Percentiles rank a stretch among this genome's conserved stretches.
Conservation (phyloP, 768 basidiomycete genomes). For the Hypholoma fasciculare region DNA sequence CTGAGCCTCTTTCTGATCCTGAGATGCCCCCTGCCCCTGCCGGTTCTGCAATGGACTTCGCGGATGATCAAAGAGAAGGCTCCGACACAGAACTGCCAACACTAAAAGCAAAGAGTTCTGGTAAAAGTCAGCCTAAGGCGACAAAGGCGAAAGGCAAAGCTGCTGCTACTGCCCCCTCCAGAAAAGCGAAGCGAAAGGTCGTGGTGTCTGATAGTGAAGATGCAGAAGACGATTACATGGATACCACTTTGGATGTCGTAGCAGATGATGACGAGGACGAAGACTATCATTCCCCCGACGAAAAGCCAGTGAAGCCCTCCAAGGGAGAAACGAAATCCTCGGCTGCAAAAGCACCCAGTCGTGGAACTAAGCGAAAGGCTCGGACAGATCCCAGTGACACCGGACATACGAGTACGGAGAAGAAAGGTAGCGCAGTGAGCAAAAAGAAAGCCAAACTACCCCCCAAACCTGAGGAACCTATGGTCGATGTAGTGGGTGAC, state of each 20-base stretch:
- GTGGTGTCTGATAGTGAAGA: conserved; percentile 20
- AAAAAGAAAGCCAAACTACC: conserved; percentile 27
- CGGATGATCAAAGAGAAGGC: conserved; percentile 28
- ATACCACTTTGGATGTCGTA: conserved; percentile 16
- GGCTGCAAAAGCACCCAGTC: conserved; percentile 8
- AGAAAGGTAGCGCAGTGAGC: conserved; percentile 13
- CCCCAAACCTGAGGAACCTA: conserved; percentile 30
- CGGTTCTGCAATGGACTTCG: conserved; percentile 17
- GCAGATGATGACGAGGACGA: conserved; percentile 24
- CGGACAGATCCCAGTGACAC: conserved; percentile 18
- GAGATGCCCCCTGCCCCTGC: not conserved
- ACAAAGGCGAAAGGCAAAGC: conserved; percentile 11
- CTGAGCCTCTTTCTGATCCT: not conserved
- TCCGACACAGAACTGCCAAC: conserved; percentile 15
- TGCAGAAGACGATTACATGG: conserved; percentile 20
- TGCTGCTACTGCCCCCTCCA: conserved; percentile 13
- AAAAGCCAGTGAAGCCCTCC: conserved; percentile 23
- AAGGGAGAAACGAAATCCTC: conserved; percentile 8
- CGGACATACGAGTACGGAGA: conserved; percentile 1
- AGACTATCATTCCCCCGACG: conserved; percentile 21
- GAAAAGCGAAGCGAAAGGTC: conserved; percentile 22
- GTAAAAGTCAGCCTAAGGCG: conserved; percentile 3
- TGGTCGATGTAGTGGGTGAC: conserved; percentile 35
- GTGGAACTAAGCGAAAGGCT: conserved; percentile 21
- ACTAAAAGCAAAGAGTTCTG: not conserved